Evolutionary conservation across 495 filamentous ascomycete genomes (phyloP).

Genomic region (Aspergillus sclerotiicarbonarius): DNA sequence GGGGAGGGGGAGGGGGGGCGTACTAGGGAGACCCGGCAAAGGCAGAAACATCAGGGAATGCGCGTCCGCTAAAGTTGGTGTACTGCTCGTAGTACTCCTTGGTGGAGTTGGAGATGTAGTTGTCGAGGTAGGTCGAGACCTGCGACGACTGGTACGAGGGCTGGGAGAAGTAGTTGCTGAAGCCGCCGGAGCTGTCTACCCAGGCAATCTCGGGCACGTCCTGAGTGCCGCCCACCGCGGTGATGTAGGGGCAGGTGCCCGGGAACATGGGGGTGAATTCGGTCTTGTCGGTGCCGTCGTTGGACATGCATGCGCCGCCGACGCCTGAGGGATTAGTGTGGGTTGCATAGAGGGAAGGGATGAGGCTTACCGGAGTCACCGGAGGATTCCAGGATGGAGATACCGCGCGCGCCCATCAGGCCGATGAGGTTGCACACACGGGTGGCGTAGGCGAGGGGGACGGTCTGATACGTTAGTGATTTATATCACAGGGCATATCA

Average conservation of each 20-base stretch:
- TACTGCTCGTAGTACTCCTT: conserved; percentile 39
- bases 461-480: conserved; percentile 44
- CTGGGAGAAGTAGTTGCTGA: conserved; percentile 59
- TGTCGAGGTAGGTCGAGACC: conserved; percentile 51
- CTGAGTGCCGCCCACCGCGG: conserved; percentile 61
- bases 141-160: conserved; percentile 59
- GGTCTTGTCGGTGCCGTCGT: conserved; percentile 57
- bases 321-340: conserved; percentile 27
- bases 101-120: conserved; percentile 33
- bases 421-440: conserved; percentile 66
- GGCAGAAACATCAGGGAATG: conserved; percentile 67
- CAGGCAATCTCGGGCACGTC: conserved; percentile 53
- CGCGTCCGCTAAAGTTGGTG: conserved; percentile 60
- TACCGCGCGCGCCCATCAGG: conserved; percentile 66
- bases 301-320: conserved; percentile 58
- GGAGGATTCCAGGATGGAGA: conserved; percentile 60
- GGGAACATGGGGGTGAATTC: conserved; percentile 64
- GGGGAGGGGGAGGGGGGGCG: not conserved
- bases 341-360: not conserved
- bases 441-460: conserved; percentile 61
- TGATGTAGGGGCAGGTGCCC: conserved; percentile 64
- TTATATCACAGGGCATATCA: not conserved
- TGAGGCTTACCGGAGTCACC: conserved; percentile 61
- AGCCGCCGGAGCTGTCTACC: conserved; percentile 58
- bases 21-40: conserved; percentile 46